These are phyloP conservation scores for Hypoxylon rubiginosum DNA, from an alignment of 2,329 filamentous ascomycete species.

Conservation along the genomic window DNA sequence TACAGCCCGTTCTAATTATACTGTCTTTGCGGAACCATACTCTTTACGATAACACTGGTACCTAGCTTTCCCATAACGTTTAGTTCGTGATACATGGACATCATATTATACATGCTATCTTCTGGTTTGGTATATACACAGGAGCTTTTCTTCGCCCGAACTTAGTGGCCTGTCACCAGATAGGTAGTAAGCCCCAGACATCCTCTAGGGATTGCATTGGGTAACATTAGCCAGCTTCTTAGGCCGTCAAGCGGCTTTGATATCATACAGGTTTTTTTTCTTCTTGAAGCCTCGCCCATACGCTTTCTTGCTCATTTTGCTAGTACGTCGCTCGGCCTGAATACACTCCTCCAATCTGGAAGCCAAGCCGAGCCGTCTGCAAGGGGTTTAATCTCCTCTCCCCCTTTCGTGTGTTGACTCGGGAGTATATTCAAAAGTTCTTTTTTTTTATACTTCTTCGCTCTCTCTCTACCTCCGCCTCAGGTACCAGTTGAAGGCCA, in stretches of 20 bases:
- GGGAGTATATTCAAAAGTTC: no score
- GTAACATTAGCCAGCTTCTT: neutral
- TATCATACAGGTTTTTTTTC: constrained; percentile 8
- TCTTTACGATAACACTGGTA: no score
- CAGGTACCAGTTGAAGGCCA: constrained; percentile 96
- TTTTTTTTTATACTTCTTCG: neutral
- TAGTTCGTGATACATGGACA: constrained; percentile 17
- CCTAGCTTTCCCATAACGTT: neutral
- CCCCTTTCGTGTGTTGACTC: no score
- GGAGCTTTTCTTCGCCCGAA: neutral
- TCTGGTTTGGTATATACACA: constrained; percentile 29
- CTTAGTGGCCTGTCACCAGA: neutral
- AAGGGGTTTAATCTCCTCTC: neutral
- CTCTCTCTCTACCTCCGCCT: constrained; percentile 73
- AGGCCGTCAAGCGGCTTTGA: neutral
- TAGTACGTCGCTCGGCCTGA: no score
- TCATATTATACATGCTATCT: constrained; percentile 38
- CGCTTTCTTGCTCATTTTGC: neutral
- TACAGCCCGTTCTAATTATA: no score
- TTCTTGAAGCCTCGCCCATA: neutral
- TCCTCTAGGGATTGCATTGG: neutral
- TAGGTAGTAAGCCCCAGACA: neutral
- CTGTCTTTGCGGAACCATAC: neutral
- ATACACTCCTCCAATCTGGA: neutral
- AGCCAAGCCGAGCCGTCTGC: neutral